phyloP scores from a whole-genome alignment of 768 basidiomycete species.

The Tulasnella sp. region DNA sequence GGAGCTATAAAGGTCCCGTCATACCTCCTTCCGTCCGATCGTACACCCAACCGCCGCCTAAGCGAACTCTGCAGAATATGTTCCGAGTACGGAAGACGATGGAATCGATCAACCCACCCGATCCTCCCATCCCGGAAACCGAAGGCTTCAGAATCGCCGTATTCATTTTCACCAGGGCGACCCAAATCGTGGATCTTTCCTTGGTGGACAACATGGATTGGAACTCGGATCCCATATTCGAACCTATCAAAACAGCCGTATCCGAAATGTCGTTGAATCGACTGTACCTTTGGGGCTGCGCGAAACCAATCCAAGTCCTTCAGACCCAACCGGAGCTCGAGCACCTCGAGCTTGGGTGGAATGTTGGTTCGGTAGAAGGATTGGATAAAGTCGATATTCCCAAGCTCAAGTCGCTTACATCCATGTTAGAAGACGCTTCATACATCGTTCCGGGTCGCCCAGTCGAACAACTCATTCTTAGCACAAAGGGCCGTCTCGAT shows the following conservation, averaged over 20 bases:
- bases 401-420: not conserved
- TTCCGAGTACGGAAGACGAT: too few species aligned
- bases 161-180: not conserved
- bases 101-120: too few species aligned
- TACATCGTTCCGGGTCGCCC: not conserved
- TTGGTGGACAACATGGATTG: not conserved
- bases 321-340: not conserved
- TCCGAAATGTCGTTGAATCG: not conserved
- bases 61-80: too few species aligned
- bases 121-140: too few species aligned
- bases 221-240: not conserved
- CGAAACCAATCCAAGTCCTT: not conserved
- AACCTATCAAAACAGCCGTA: not conserved
- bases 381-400: not conserved
- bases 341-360: not conserved
- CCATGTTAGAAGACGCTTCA: not conserved
- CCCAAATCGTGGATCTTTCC: not conserved
- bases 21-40: too few species aligned
- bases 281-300: not conserved
- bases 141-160: not conserved
- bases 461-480: not conserved
- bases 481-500: not conserved
- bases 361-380: not conserved
- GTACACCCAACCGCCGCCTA: too few species aligned
- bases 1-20: too few species aligned